Percentiles rank a stretch among this genome's conserved stretches.
These are phyloP conservation scores for Fusarium stilboides DNA, from an alignment of 2,329 filamentous ascomycete species.

Conservation along the genomic window DNA sequence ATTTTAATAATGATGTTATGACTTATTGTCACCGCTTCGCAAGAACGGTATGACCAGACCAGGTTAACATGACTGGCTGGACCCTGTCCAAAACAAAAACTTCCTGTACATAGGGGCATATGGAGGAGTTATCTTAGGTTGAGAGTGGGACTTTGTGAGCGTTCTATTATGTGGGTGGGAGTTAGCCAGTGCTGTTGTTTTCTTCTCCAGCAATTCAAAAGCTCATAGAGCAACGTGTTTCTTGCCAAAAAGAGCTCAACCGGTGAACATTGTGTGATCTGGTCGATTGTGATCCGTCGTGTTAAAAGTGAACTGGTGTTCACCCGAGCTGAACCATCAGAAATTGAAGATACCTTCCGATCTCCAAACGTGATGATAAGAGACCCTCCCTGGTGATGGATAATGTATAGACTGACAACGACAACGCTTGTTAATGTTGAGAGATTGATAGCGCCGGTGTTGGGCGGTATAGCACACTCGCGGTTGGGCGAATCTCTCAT, in stretches of 20 bases:
- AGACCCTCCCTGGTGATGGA: background rate
- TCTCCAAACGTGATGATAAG: background rate
- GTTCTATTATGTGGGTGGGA: slow-evolving; percentile 11
- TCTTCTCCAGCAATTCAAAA: slow-evolving; percentile 11
- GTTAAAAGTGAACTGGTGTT: background rate
- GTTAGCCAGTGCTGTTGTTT: slow-evolving; percentile 10
- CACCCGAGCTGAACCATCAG: background rate
- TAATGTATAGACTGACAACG: background rate
- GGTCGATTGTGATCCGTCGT: background rate
- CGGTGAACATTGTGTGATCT: background rate
- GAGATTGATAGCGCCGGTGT: too few relatives aligned
- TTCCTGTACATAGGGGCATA: slow-evolving; percentile 3
- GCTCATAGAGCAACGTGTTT: background rate
- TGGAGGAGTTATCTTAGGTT: slow-evolving; percentile 1
- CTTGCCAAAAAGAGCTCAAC: background rate
- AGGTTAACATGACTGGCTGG: background rate
- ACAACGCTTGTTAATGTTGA: background rate
- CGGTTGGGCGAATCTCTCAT: background rate
- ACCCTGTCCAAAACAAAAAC: slow-evolving; percentile 4
- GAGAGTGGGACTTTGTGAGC: slow-evolving; percentile 12
- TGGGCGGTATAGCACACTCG: background rate
- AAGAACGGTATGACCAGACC: background rate
- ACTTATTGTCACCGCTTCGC: background rate
- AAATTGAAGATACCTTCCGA: background rate
- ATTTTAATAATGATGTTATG: slow-evolving; percentile 27